Conservation (phyloP, 2,329 filamentous ascomycete species). For the Botrytis porri region DNA sequence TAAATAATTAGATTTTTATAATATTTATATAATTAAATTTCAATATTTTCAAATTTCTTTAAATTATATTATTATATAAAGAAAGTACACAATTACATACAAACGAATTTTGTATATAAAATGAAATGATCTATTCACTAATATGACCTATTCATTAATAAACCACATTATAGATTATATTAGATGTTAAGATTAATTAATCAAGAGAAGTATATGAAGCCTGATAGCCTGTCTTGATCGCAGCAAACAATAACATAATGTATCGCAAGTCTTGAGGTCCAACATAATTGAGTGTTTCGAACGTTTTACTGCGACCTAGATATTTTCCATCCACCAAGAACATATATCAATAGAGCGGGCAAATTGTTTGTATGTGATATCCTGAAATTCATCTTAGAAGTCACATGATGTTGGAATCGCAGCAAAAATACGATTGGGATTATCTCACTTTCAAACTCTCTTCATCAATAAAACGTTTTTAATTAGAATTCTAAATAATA, state of each 20-base stretch:
- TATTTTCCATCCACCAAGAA: constrained; percentile 4
- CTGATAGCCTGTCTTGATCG: constrained; percentile 10
- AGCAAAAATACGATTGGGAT: not conserved
- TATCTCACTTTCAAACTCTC: too few relatives aligned
- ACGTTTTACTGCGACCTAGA: not conserved
- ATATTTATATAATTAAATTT: too few relatives aligned
- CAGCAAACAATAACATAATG: not conserved
- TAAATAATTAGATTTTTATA: too few relatives aligned
- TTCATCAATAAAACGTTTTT: too few relatives aligned
- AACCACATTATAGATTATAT: not conserved
- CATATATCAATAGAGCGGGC: not conserved
- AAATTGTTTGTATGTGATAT: not conserved
- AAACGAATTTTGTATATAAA: too few relatives aligned
- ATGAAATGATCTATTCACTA: too few relatives aligned
- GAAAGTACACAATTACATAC: too few relatives aligned
- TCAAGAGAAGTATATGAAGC: not conserved
- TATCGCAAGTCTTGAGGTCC: not conserved
- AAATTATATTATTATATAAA: too few relatives aligned
- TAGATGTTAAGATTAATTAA: too few relatives aligned
- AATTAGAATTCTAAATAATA: too few relatives aligned
- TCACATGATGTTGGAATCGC: not conserved
- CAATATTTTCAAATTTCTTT: too few relatives aligned
- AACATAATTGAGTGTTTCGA: constrained; percentile 1
- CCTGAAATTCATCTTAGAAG: not conserved
- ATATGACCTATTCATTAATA: too few relatives aligned